Evolutionary conservation across 345 rosid species (phyloP).

Genomic region (Eucalyptus cloeziana): DNA sequence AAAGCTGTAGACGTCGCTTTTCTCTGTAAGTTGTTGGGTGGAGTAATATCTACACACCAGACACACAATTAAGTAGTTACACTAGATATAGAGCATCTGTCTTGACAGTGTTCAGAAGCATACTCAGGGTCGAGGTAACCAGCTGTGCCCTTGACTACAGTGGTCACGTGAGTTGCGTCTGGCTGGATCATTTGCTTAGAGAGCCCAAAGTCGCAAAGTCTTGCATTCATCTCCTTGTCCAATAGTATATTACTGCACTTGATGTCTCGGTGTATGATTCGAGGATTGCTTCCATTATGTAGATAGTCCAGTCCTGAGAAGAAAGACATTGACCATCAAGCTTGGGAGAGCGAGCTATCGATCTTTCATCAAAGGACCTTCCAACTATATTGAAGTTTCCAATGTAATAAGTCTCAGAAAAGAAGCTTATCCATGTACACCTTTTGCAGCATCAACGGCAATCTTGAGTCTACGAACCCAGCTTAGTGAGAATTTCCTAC

Average conservation of each 20-base stretch:
- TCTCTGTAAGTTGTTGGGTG: conserved; percentile 84
- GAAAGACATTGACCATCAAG: not conserved
- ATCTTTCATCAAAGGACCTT: not conserved
- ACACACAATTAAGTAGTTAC: not conserved
- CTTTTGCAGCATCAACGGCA: conserved; percentile 93
- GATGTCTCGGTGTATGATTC: conserved; percentile 83
- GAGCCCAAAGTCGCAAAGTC: conserved; percentile 69
- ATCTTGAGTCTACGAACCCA: conserved; percentile 91
- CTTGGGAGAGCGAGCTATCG: not conserved
- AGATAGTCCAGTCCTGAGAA: conserved; percentile 72
- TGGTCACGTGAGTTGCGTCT: conserved; percentile 82
- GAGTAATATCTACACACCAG: conserved; percentile 53
- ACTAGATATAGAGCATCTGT: not conserved
- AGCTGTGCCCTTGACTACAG: conserved; percentile 87
- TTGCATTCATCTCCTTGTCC: conserved; percentile 83
- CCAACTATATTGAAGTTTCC: not conserved
- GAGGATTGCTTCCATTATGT: conserved; percentile 81
- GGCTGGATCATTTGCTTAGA: conserved; percentile 60
- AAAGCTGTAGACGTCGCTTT: conserved; percentile 86
- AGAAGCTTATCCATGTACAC: conserved; percentile 5
- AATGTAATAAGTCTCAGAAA: too few relatives aligned
- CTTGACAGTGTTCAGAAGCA: not conserved
- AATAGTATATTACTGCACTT: conserved; percentile 80
- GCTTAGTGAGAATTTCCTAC: conserved; percentile 44
- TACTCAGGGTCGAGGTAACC: conserved; percentile 98